phyloP scores from a whole-genome alignment of 2,329 filamentous ascomycete species.

The Aspergillus texensis region DNA sequence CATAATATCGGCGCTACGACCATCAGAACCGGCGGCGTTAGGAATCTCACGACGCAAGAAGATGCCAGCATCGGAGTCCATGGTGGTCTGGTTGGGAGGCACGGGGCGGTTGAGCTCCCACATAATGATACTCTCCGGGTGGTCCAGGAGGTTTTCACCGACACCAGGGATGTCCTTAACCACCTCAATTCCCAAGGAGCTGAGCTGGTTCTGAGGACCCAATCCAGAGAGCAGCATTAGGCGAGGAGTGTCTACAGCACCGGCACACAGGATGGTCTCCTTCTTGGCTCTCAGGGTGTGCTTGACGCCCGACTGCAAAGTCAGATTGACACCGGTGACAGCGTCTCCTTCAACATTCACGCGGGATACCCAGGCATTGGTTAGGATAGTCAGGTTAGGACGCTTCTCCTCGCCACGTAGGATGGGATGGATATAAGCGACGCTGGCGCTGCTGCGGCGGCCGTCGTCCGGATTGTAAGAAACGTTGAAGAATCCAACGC shows the following conservation, averaged over 20 bases:
- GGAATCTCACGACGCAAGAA: constrained; percentile 78
- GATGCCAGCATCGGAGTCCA: constrained; percentile 87
- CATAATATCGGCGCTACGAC: constrained; percentile 82
- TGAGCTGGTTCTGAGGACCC: constrained; percentile 56
- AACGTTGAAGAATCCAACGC: constrained; percentile 87
- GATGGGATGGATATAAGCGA: constrained; percentile 92
- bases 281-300: constrained; percentile 62
- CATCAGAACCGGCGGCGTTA: constrained; percentile 70
- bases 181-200: constrained; percentile 58
- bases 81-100: constrained; percentile 79
- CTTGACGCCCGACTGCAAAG: constrained; percentile 61
- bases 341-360: constrained; percentile 71
- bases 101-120: constrained; percentile 81
- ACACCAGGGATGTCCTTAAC: constrained; percentile 64
- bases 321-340: constrained; percentile 74
- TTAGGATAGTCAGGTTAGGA: constrained; percentile 82
- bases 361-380: constrained; percentile 84
- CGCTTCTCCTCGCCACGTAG: constrained; percentile 79
- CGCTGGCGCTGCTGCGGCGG: constrained; percentile 79
- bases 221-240: constrained; percentile 59
- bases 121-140: constrained; percentile 68
- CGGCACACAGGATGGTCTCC: constrained; percentile 79
- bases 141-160: constrained; percentile 66
- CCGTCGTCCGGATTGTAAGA: constrained; percentile 90
- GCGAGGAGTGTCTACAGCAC: constrained; percentile 79